phyloP scores from a whole-genome alignment of 2,329 filamentous ascomycete genomes.

The Fusarium secorum region DNA sequence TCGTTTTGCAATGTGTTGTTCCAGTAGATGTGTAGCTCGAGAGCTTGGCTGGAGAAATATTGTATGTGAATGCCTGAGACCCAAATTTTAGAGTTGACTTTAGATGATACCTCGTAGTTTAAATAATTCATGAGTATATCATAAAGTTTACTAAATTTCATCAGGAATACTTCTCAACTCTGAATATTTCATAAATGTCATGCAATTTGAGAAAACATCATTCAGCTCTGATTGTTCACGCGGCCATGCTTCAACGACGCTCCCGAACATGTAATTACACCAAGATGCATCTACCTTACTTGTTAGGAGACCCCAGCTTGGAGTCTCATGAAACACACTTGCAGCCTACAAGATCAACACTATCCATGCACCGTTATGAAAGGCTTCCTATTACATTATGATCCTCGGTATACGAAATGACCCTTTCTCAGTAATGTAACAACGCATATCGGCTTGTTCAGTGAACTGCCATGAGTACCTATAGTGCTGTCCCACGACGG shows the following conservation, averaged over 20 bases:
- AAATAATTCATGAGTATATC: not conserved
- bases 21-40: not conserved
- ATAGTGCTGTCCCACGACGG: fast-evolving
- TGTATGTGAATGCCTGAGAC: not conserved
- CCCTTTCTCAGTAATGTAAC: too few relatives aligned
- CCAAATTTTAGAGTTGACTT: not conserved
- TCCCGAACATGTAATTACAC: not conserved
- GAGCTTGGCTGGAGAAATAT: not conserved
- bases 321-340: not conserved
- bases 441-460: not conserved
- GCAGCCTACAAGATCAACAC: not conserved
- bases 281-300: not conserved
- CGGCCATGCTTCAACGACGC: not conserved
- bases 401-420: not conserved
- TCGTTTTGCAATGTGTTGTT: not conserved
- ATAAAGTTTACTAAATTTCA: not conserved
- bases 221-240: not conserved
- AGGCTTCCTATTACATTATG: not conserved
- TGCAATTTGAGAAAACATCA: not conserved
- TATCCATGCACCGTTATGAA: not conserved
- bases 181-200: not conserved
- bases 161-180: not conserved
- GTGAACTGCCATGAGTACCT: not conserved
- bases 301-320: not conserved
- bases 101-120: not conserved